Evolutionary conservation across 2,329 filamentous ascomycete genomes (phyloP), one percentile per base, ranked within the genome.

Genomic region (Chrysoporthe deuterocubensis): DNA sequence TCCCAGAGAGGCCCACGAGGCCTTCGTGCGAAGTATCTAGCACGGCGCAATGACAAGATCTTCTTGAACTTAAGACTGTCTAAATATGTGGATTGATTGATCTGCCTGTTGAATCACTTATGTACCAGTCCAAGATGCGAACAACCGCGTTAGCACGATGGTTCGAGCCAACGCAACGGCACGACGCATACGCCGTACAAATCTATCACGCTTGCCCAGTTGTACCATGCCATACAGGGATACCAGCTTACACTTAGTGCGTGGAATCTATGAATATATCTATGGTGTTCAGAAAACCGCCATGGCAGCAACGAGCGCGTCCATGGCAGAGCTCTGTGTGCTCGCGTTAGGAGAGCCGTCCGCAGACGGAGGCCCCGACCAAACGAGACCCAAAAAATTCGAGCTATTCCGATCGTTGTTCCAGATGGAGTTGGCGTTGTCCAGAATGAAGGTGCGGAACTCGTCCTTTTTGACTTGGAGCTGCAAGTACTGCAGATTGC

Each of bases 371-470:
- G 90, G 89, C 0, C 89, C 90, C 0, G 84, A 81, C 90, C 90
- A 93, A n/a, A 86, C 80, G 1, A 90, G 79, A 26, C 90, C 88
- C 16, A 93, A 76, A 74, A 82, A 78, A 71, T 84, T 82, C 1
- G 78, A 76, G 32, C 46, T 64, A 67, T 85, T 80, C 34, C 88
- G 83, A 74, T 88, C 81, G 60, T 86, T 84, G 18, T 75, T 74
- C 90, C 90, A 93, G 68, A 93, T 88, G 57, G 84, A 85, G 70
- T 90, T 80, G 11, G 90, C 90, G 67, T 91, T 92, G 40, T 76
- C 79, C 60, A 83, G 76, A 66, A 93, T 85, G 66, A 89, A 89
- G 2, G 78, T 74, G 14, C 77, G 79, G 73, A 88, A 90, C 11
- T 75, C 75, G 3, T 80, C 75, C 48, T 84, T 78, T 0, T 85